Evolutionary conservation across 371 early-diverging fungal genomes (phyloP).

Genomic region (Saksenaea oblongispora): DNA sequence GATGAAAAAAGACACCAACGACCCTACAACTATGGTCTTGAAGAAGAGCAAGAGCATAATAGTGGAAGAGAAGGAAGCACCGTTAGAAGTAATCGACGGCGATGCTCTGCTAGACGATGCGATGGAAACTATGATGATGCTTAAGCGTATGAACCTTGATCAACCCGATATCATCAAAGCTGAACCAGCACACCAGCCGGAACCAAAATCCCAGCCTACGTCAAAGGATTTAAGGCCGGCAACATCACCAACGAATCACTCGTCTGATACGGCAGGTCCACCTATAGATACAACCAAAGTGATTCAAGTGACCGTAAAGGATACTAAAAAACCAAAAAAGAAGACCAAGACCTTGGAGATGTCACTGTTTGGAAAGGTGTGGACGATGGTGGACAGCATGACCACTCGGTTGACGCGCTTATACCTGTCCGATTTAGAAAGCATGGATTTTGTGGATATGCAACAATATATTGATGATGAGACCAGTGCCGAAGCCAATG

Average conservation of each 20-base stretch:
- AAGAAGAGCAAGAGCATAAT: background rate
- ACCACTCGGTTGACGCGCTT: slow-evolving; percentile 41
- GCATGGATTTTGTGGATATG: slow-evolving; percentile 7
- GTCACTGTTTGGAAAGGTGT: slow-evolving; percentile 56
- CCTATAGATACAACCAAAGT: slow-evolving; percentile 1
- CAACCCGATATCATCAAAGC: slow-evolving; percentile 11
- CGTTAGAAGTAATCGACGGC: slow-evolving; percentile 7
- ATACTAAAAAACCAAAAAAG: slow-evolving; percentile 21
- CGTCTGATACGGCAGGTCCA: background rate
- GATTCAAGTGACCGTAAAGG: slow-evolving; percentile 12
- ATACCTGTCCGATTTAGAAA: slow-evolving; percentile 30
- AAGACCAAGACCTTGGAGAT: slow-evolving; percentile 37
- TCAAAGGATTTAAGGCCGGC: background rate
- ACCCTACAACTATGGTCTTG: slow-evolving; percentile 38
- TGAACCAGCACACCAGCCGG: background rate
- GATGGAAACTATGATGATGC: slow-evolving; percentile 54
- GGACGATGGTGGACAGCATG: slow-evolving; percentile 55
- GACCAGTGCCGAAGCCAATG: slow-evolving; percentile 22
- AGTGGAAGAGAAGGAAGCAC: background rate
- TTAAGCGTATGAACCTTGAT: slow-evolving; percentile 42
- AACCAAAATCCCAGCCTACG: background rate
- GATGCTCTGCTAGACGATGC: slow-evolving; percentile 37
- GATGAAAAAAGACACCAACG: slow-evolving; percentile 9
- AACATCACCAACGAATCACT: background rate
- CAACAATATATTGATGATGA: slow-evolving; percentile 15